Evolutionary conservation across 1,139 yeast genomes (phyloP).

Genomic region (Geotrichum aggregatum): DNA sequence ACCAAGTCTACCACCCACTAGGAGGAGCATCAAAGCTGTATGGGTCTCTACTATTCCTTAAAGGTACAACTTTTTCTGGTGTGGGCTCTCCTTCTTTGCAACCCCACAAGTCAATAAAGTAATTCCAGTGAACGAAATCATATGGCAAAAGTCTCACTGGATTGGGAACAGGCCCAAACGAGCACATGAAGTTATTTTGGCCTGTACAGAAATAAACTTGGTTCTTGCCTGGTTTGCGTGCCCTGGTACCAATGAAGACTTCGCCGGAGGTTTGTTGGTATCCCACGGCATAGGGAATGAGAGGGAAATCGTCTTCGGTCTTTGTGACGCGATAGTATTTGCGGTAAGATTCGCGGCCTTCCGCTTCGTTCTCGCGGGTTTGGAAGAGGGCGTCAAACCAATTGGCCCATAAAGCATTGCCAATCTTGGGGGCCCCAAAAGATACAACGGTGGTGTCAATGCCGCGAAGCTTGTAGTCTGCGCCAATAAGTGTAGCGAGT

Average conservation of each 20-base stretch:
- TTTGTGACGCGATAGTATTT: slow-evolving; percentile 20
- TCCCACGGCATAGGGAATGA: slow-evolving; percentile 19
- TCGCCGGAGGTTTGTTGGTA: slow-evolving; percentile 21
- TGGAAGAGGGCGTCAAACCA: slow-evolving; percentile 50
- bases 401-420: slow-evolving; percentile 48
- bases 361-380: neutral
- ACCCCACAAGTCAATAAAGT: slow-evolving; percentile 12
- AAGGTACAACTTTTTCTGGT: neutral
- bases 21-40: neutral
- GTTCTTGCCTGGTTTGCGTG: neutral
- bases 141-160: neutral
- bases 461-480: slow-evolving; percentile 53
- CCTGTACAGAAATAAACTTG: slow-evolving; percentile 9
- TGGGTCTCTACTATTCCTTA: neutral
- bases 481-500: slow-evolving; percentile 56
- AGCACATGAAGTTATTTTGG: slow-evolving; percentile 8
- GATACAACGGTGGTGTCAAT: slow-evolving; percentile 51
- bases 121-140: slow-evolving; percentile 7
- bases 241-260: slow-evolving; percentile 11
- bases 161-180: slow-evolving; percentile 4
- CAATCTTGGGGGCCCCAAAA: slow-evolving; percentile 60
- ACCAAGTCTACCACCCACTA: too few species aligned
- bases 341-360: slow-evolving; percentile 7
- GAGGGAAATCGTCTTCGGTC: slow-evolving; percentile 17
- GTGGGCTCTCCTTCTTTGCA: neutral